Conservation (phyloP, 1,284 basidiomycete genomes). For the Leccinum huronense region DNA sequence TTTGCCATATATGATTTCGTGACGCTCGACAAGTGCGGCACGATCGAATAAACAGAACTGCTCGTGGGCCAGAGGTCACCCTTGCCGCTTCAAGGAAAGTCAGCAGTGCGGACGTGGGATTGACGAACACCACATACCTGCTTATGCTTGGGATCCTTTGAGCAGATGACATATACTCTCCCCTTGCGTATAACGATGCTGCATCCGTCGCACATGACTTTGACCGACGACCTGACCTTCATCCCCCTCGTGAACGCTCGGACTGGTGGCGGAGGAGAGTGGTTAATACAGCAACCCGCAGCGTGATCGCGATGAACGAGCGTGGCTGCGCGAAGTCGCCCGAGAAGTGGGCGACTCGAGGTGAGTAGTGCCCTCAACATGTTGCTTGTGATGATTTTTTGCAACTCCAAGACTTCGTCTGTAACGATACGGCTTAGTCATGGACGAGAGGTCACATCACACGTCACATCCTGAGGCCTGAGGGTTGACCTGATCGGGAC, state of each 20-base stretch:
- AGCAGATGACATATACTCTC: slow-evolving; percentile 90
- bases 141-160: slow-evolving; percentile 96
- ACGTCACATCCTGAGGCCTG: too few relatives aligned
- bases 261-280: slow-evolving; percentile 22
- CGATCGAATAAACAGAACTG: neutral
- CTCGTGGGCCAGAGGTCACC: slow-evolving; percentile 33
- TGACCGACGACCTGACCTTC: slow-evolving; percentile 96
- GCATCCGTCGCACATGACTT: slow-evolving; percentile 90
- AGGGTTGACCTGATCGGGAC: neutral
- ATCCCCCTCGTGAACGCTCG: slow-evolving; percentile 68
- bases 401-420: neutral
- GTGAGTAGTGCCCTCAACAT: slow-evolving; percentile 69
- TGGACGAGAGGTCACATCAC: too few relatives aligned
- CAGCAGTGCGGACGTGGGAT: slow-evolving; percentile 9
- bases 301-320: slow-evolving; percentile 35
- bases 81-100: slow-evolving; percentile 55
- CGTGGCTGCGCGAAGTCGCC: slow-evolving; percentile 47
- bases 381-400: slow-evolving; percentile 11
- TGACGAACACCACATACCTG: slow-evolving; percentile 64
- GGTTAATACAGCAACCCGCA: slow-evolving; percentile 30
- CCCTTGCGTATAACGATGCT: slow-evolving; percentile 86
- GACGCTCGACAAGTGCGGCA: neutral
- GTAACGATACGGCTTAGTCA: too few relatives aligned
- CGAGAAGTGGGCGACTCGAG: slow-evolving; percentile 57
- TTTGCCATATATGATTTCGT: slow-evolving; percentile 1